These are phyloP conservation scores for Rhinocladiella similis DNA, from an alignment of 2,329 filamentous ascomycete species.

Conservation along the genomic window DNA sequence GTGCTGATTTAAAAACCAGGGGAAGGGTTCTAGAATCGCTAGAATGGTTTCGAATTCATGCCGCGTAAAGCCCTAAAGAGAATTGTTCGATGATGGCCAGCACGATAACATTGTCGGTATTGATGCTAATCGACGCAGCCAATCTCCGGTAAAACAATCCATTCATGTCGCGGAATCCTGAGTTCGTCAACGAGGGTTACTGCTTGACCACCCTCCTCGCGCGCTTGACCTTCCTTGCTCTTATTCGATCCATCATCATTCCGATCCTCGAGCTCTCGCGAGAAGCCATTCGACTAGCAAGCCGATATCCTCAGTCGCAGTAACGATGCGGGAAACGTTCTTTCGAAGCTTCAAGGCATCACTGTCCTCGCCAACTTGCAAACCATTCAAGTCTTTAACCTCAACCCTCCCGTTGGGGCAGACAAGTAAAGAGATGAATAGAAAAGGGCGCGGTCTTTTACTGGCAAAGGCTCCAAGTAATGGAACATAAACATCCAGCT, in stretches of 20 bases:
- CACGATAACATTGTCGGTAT: too few species aligned
- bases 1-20: too few species aligned
- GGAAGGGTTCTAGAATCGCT: too few species aligned
- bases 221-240: too few species aligned
- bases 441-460: constrained; percentile 8
- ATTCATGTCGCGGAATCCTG: too few species aligned
- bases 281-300: constrained; percentile 46
- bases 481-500: constrained; percentile 23
- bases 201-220: too few species aligned
- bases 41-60: too few species aligned
- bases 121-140: too few species aligned
- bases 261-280: constrained; percentile 3
- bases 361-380: constrained; percentile 31
- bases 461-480: constrained; percentile 1
- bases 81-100: too few species aligned
- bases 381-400: constrained; percentile 39
- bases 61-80: too few species aligned
- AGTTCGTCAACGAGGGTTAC: too few species aligned
- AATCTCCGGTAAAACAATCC: too few species aligned
- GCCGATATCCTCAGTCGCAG: constrained; percentile 46
- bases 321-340: constrained; percentile 41
- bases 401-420: constrained; percentile 43
- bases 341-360: constrained; percentile 30
- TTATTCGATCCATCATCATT: neutral
- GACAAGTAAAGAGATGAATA: constrained; percentile 36